Base-by-base conservation (phyloP, 2,329 filamentous ascomycete genomes). In the Alternaria panax region DNA sequence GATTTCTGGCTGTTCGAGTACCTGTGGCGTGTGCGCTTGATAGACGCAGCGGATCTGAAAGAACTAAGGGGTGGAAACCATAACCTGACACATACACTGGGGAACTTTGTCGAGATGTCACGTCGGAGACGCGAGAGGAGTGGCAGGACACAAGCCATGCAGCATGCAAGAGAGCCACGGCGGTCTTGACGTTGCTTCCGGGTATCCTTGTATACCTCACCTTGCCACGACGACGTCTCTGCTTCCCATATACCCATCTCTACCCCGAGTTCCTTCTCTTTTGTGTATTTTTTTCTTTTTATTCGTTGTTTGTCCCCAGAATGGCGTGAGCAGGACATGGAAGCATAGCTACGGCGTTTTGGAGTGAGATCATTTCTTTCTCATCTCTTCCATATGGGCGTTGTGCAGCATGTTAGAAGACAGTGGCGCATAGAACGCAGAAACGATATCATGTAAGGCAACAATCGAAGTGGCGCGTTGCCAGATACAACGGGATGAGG, bases 11-110 rank as follows among this genome's bases (percentile, higher is more conserved):
- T 77, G 2, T 75, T 69, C 27, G 61, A 69, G 7, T 64, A 72
- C 46, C 60, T 77, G 34, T 77, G 74, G 74, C 65, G 68, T 55
- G 66, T 65, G 47, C 54, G 70, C 11, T 51, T 77, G 50, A 77
- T 77, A 24, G 72, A 68, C 32, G 66, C 69, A n/a, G 61, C 71
- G 24, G 74, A 75, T 32, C 57, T 73, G 36, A 75, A 78, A 57
- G 75, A 76, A 57, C 48, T 77, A 46, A 71, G 68, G 32, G 69
- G 69, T 7, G 74, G 73, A 14, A 74, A 73, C 12, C 68, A 73
- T 36, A 72, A 70, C 18, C 36, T 75, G 53, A 64, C 55, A 4
- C 50, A 51, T 5, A 43, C 54, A 9, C 71, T 62, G 1, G 51
- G 40, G 0, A 75, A 72, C 52, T 73, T 64, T 57, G 65, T 69